Conservation (phyloP, 495 filamentous ascomycete species). For the Talaromyces liani region DNA sequence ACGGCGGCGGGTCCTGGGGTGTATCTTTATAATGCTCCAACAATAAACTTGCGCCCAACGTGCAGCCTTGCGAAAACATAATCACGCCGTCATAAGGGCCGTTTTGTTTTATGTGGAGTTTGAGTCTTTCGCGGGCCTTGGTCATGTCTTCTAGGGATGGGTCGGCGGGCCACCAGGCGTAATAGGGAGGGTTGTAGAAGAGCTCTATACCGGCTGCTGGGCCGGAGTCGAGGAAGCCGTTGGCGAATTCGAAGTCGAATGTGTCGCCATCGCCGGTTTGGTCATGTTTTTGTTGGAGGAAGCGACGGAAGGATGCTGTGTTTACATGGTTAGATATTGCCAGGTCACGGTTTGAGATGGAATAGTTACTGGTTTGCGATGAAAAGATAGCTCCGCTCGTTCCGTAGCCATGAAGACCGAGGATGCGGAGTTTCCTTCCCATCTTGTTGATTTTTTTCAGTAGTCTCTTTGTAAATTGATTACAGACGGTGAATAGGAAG, state of each 20-base stretch:
- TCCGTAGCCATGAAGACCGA: slow-evolving; percentile 58
- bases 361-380: slow-evolving; percentile 44
- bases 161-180: slow-evolving; percentile 38
- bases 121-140: slow-evolving; percentile 39
- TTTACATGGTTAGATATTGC: neutral
- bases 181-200: slow-evolving; percentile 42
- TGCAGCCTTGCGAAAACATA: slow-evolving; percentile 53
- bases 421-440: slow-evolving; percentile 41
- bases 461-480: neutral
- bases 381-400: slow-evolving; percentile 52
- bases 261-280: slow-evolving; percentile 14
- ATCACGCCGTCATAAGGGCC: slow-evolving; percentile 57
- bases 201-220: slow-evolving; percentile 47
- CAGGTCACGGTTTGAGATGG: neutral
- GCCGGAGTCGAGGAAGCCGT: slow-evolving; percentile 36
- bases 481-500: neutral
- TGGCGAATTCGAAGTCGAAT: slow-evolving; percentile 48
- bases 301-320: slow-evolving; percentile 37
- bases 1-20: slow-evolving; percentile 34
- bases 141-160: slow-evolving; percentile 13
- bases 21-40: slow-evolving; percentile 30
- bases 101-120: slow-evolving; percentile 33
- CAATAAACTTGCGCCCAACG: slow-evolving; percentile 38
- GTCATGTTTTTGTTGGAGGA: slow-evolving; percentile 16
- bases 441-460: neutral